phyloP scores from a whole-genome alignment of 768 basidiomycete species.

The Leccinum rimulosum region DNA sequence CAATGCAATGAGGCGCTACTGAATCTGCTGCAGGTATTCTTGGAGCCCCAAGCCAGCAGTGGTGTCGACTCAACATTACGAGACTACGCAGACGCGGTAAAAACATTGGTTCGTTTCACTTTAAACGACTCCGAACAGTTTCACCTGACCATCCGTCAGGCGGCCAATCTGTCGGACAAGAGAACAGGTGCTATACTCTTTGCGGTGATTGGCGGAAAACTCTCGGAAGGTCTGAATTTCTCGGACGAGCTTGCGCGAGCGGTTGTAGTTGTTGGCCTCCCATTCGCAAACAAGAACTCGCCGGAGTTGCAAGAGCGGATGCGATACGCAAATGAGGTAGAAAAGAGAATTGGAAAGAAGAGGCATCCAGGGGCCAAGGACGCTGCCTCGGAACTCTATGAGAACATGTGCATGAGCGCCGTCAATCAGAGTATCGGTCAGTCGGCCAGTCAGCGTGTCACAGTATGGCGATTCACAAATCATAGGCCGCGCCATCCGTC shows the following conservation, averaged over 20 bases:
- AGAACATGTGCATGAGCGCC: constrained; percentile 89
- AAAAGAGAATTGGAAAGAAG: constrained; percentile 40
- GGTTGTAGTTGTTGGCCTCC: constrained; percentile 85
- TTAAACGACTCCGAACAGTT: neutral
- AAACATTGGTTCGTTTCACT: constrained; percentile 17
- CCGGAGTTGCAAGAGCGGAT: constrained; percentile 89
- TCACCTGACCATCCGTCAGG: constrained; percentile 17
- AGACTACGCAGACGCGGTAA: constrained; percentile 62
- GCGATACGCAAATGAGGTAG: constrained; percentile 74
- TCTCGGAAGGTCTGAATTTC: constrained; percentile 89
- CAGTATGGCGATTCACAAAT: neutral
- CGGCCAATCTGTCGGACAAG: constrained; percentile 25
- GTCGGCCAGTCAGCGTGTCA: constrained; percentile 16
- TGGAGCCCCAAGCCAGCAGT: constrained; percentile 72
- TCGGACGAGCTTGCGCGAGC: constrained; percentile 80
- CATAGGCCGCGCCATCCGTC: constrained; percentile 88
- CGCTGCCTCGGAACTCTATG: constrained; percentile 81
- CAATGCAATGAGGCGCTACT: neutral
- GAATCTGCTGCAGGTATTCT: constrained; percentile 64
- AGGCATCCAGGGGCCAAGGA: constrained; percentile 47
- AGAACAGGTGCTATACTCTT: constrained; percentile 75
- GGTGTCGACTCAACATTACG: constrained; percentile 74
- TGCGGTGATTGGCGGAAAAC: constrained; percentile 94
- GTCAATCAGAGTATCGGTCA: constrained; percentile 97
- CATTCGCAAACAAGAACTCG: constrained; percentile 90